phyloP scores from a whole-genome alignment of 371 early-diverging fungal species.

The Mucor lusitanicus region DNA sequence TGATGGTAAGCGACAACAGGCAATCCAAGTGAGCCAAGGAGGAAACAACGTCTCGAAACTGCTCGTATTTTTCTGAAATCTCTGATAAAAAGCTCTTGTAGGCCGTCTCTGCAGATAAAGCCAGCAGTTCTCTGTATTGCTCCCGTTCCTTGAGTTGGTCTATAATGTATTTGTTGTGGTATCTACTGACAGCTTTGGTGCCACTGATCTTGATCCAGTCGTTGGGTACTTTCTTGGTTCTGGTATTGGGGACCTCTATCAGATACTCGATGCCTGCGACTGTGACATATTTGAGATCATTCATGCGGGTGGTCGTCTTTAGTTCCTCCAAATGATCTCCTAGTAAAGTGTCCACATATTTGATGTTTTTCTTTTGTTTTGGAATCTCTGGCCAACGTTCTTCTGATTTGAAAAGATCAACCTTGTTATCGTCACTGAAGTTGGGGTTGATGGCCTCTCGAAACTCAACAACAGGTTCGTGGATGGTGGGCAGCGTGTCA shows the following conservation, averaged over 20 bases:
- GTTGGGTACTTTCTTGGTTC: conserved; percentile 60
- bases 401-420: conserved; percentile 53
- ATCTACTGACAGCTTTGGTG: conserved; percentile 82
- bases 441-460: conserved; percentile 7
- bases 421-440: conserved; percentile 25
- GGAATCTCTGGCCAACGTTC: conserved; percentile 59
- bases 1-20: conserved; percentile 68
- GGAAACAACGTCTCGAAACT: conserved; percentile 63
- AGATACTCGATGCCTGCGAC: conserved; percentile 61
- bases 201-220: conserved; percentile 80
- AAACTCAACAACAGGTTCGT: conserved; percentile 36
- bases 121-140: conserved; percentile 70
- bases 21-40: conserved; percentile 76
- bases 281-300: conserved; percentile 51
- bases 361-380: conserved; percentile 36
- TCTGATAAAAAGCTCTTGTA: conserved; percentile 59
- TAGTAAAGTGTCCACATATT: conserved; percentile 53
- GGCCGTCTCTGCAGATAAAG: conserved; percentile 43
- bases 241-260: conserved; percentile 58
- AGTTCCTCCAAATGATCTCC: conserved; percentile 46
- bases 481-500: conserved; percentile 41
- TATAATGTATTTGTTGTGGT: conserved; percentile 74
- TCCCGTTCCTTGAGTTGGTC: conserved; percentile 70
- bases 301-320: conserved; percentile 37
- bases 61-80: conserved; percentile 63